Evolutionary conservation across 495 filamentous ascomycete genomes (phyloP).

Genomic region (Penicillium egyptiacum): DNA sequence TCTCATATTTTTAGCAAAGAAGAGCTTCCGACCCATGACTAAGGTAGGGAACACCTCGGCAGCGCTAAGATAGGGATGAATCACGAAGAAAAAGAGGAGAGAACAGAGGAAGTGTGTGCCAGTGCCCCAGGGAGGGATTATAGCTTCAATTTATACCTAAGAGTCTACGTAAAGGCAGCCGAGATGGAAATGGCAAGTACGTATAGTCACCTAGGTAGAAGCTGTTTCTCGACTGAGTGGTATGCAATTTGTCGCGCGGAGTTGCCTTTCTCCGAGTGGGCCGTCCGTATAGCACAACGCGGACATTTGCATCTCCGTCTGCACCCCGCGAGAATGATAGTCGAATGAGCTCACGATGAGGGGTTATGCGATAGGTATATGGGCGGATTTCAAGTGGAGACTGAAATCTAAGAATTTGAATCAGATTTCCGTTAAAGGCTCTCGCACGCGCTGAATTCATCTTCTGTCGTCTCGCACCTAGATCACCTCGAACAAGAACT

Average conservation of each 20-base stretch:
- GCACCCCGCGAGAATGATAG: constrained; percentile 8
- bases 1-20: no score
- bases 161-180: no score
- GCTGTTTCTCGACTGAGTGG: neutral
- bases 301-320: constrained; percentile 20
- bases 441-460: constrained; percentile 16
- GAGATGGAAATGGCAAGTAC: no score
- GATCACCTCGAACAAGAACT: constrained; percentile 1
- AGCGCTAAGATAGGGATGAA: no score
- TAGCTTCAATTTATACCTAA: no score
- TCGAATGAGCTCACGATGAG: constrained; percentile 12
- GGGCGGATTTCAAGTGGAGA: constrained; percentile 11
- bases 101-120: no score
- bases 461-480: constrained; percentile 3
- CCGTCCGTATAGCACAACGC: neutral
- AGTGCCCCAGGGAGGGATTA: no score
- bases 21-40: no score
- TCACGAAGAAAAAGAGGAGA: no score
- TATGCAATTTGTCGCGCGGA: constrained; percentile 12
- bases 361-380: constrained; percentile 7
- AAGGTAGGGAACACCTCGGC: no score
- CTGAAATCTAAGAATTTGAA: neutral
- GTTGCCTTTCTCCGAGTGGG: constrained; percentile 21
- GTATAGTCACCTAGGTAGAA: no score
- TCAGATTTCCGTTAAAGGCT: constrained; percentile 12